Evolutionary conservation across 441 rosid genomes (phyloP).

Genomic region (Biscutella laevigata): DNA sequence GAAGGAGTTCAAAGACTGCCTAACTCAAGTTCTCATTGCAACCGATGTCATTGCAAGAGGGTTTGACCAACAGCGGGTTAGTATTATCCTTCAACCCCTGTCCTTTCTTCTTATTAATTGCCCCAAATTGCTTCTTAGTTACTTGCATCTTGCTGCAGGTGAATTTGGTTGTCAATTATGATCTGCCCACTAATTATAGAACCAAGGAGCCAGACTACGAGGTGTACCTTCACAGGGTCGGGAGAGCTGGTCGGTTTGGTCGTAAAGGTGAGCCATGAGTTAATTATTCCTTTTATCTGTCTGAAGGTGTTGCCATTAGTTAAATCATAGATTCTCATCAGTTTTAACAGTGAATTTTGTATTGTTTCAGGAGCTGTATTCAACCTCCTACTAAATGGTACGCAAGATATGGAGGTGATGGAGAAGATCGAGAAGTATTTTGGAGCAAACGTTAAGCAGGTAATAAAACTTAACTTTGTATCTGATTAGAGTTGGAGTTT

Average conservation of each 20-base stretch:
- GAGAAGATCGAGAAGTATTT: conserved; percentile 69
- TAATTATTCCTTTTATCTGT: background rate
- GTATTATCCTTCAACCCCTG: background rate
- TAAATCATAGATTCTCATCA: background rate
- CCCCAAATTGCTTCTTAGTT: background rate
- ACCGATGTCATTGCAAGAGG: conserved; percentile 93
- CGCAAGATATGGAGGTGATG: conserved; percentile 41
- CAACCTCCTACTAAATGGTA: conserved; percentile 46
- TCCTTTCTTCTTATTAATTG: background rate
- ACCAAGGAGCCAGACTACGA: conserved; percentile 74
- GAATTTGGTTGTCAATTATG: conserved; percentile 79
- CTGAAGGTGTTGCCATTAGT: background rate
- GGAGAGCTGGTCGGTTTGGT: conserved; percentile 97
- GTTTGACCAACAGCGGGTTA: conserved; percentile 84
- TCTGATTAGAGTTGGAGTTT: background rate
- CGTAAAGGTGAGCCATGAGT: conserved; percentile 65
- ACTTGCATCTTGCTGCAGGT: conserved; percentile 54
- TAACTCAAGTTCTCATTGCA: conserved; percentile 83
- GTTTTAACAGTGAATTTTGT: background rate
- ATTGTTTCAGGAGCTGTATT: conserved; percentile 62
- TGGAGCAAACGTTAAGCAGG: conserved; percentile 41
- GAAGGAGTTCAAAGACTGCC: conserved; percentile 80
- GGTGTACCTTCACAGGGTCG: conserved; percentile 91
- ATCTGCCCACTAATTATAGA: conserved; percentile 59
- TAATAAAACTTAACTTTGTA: conserved; percentile 19